phyloP scores from a whole-genome alignment of 441 rosid genomes.

The Isatis lusitanica region DNA sequence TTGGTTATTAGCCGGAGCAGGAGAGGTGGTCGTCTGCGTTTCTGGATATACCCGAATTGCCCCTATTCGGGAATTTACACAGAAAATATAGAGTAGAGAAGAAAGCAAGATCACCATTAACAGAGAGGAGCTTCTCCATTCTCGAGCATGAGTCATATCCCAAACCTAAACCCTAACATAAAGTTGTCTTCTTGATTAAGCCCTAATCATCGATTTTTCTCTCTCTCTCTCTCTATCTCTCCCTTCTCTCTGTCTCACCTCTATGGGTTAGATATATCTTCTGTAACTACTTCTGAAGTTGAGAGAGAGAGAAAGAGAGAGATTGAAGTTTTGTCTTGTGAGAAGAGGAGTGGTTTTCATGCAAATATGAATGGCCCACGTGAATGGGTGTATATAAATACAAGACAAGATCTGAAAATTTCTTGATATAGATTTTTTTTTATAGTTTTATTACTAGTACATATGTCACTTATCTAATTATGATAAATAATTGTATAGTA shows the following conservation, averaged over 20 bases:
- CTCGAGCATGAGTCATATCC: conserved; percentile 38
- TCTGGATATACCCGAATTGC: conserved; percentile 50
- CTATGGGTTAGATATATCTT: conserved; percentile 23
- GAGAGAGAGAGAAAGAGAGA: conserved; percentile 14
- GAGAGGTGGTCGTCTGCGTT: not conserved
- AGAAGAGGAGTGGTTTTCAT: conserved; percentile 33
- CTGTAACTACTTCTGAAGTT: conserved; percentile 7
- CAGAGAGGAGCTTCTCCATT: conserved; percentile 32
- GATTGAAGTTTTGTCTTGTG: conserved; percentile 28
- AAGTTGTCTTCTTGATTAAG: conserved; percentile 32
- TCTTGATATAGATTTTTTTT: not conserved
- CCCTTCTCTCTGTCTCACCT: not conserved
- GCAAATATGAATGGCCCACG: conserved; percentile 41
- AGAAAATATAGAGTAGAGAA: conserved; percentile 17
- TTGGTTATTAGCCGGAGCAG: conserved; percentile 6
- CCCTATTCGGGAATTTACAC: conserved; percentile 32
- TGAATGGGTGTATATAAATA: conserved; percentile 32
- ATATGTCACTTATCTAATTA: conserved; percentile 7
- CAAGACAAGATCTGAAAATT: conserved; percentile 26
- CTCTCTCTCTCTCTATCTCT: not conserved
- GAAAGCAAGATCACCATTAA: conserved; percentile 27
- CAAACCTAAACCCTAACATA: conserved; percentile 36
- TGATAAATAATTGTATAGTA: conserved; percentile 16
- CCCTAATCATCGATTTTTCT: conserved; percentile 17
- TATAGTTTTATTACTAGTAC: conserved; percentile 12